Base-by-base conservation (phyloP, 306 rosid species). In the Quercus mongolica region DNA sequence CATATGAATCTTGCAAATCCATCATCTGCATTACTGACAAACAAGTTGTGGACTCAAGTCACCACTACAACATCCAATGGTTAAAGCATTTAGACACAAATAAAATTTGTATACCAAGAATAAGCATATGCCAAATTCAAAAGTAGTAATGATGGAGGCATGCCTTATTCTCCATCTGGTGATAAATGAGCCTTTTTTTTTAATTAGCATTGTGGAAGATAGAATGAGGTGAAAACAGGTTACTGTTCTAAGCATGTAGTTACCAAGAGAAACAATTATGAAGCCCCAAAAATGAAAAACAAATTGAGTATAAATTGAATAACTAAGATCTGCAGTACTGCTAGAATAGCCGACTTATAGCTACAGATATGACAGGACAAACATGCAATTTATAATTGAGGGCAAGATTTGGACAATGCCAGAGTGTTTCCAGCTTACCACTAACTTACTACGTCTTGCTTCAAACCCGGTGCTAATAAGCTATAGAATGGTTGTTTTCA, bases 1-100 rank as follows among this genome's bases (percentile, higher is more conserved):
- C 9, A 31, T 67, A 18, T 19, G 51, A 18, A 67, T 33, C 25
- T 67, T 67, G 71, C 71, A 18, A 33, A 33, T 67, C 71, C 71
- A 18, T 33, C 52, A 67, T 67, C 71, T 67, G 51, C 41, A 62
- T 46, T 71, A 13, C 59, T 75, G 74, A 49, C 52, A 68, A 49
- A 4, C 7, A 75, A 74, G 11, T 69, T 15, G 67, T 38, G 70
- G 78, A 70, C 75, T 11, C 33, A 79, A 79, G 38, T 55, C 65
- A 71, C 69, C 59, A 4, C 33, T 55, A 49, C 28, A 62, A 57
- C 63, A 14, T 51, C 65, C 76, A 25, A 75, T 14, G 69, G n/a
- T 3, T 46, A 46, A 46, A 2, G 20, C 23, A 30, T 33, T 31
- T 18, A 2, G 10, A 67, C 8, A 23, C 25, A 67, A 33, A 67